Evolutionary conservation across 331 rosid genomes (phyloP).

Genomic region (Saraca asoca): DNA sequence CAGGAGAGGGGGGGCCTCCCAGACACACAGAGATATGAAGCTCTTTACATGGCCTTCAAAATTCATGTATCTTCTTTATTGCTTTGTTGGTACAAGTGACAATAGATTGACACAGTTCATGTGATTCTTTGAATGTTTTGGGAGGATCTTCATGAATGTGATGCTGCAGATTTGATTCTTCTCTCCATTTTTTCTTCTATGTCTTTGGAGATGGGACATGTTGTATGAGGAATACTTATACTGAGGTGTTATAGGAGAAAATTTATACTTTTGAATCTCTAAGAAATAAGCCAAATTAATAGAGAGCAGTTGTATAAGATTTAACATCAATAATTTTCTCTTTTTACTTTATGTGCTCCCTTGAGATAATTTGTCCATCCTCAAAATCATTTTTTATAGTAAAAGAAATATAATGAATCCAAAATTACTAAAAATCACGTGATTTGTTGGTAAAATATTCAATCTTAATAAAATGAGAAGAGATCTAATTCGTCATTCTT

Average conservation of each 20-base stretch:
- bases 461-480: no score
- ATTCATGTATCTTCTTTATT: neutral
- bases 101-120: slow-evolving; percentile 12
- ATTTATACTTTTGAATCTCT: neutral
- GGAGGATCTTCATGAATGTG: slow-evolving; percentile 13
- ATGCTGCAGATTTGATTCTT: neutral
- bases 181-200: neutral
- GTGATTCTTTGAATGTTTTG: slow-evolving; percentile 6
- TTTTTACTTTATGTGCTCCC: neutral
- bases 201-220: slow-evolving; percentile 8
- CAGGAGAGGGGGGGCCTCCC: no score
- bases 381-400: no score
- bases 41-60: slow-evolving; percentile 2
- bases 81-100: slow-evolving; percentile 5
- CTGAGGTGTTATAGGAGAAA: neutral
- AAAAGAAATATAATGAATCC: no score
- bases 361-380: neutral
- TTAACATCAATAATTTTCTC: neutral
- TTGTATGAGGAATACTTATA: neutral
- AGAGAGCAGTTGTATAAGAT: neutral
- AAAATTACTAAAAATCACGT: no score
- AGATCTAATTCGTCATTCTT: no score
- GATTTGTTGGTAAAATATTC: no score
- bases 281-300: neutral
- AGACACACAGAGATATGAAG: slow-evolving; percentile 16